Conservation (phyloP, 2,329 filamentous ascomycete species). For the Cladosporium phlei region DNA sequence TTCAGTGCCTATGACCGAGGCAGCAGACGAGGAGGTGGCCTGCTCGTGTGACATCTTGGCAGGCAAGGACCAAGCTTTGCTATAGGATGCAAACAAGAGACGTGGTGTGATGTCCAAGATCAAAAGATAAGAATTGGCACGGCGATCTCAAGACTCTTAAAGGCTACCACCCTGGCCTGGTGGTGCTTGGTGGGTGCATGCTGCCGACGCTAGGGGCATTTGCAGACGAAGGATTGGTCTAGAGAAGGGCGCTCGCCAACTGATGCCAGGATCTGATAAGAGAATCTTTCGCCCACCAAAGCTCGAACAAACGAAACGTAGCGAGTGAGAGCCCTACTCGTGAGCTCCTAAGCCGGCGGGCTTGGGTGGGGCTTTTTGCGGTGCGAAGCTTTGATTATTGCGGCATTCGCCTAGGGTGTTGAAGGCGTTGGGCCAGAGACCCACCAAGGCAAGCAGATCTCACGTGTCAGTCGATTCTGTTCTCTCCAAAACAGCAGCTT, state of each 20-base stretch:
- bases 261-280: constrained; percentile 13
- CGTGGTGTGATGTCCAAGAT: constrained; percentile 2
- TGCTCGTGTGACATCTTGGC: constrained; percentile 11
- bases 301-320: too few relatives aligned
- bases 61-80: constrained; percentile 3
- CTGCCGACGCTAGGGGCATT: constrained; percentile 5
- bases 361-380: neutral
- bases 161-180: neutral
- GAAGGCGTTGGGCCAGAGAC: neutral
- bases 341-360: constrained; percentile 13
- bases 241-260: constrained; percentile 5
- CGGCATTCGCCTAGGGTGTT: constrained; percentile 4
- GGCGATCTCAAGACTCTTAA: constrained; percentile 11
- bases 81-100: constrained; percentile 2
- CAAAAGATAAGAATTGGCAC: constrained; percentile 1
- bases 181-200: neutral
- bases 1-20: neutral
- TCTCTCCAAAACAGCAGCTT: neutral
- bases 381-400: neutral
- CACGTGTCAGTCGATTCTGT: too few relatives aligned
- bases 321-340: neutral
- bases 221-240: constrained; percentile 2
- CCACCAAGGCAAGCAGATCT: constrained; percentile 8
- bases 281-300: constrained; percentile 3
- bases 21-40: neutral